phyloP scores from a whole-genome alignment of 345 rosid genomes.

The Salix koriyanagi region DNA sequence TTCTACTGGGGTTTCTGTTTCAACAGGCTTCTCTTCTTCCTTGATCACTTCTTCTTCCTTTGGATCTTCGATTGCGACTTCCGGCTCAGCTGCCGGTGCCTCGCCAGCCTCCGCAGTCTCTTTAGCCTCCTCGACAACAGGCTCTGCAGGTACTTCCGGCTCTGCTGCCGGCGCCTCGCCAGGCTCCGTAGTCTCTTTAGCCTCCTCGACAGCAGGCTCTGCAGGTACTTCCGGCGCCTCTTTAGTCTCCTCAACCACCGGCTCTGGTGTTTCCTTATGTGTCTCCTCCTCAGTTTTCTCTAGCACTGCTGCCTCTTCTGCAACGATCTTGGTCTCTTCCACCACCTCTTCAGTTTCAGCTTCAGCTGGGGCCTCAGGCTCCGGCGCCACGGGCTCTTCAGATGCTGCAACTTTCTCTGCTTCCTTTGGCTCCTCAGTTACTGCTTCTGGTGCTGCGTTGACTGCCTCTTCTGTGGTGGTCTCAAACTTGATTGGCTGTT shows the following conservation, averaged over 20 bases:
- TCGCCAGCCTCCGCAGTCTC: conserved; percentile 8
- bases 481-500: conserved; percentile 25
- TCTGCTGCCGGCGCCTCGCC: background rate
- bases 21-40: conserved; percentile 27
- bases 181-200: conserved; percentile 2
- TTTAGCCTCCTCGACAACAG: conserved; percentile 12
- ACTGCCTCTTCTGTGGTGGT: conserved; percentile 22
- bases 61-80: conserved; percentile 25
- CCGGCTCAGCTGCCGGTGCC: conserved; percentile 6
- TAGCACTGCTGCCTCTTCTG: conserved; percentile 27
- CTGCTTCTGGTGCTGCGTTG: conserved; percentile 3
- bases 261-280: conserved; percentile 23
- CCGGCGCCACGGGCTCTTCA: background rate
- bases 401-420: conserved; percentile 12
- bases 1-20: conserved; percentile 21
- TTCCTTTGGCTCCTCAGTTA: background rate
- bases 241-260: conserved; percentile 10
- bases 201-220: conserved; percentile 7
- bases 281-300: conserved; percentile 28
- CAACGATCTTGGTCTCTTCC: conserved; percentile 29
- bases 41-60: conserved; percentile 17
- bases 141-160: background rate
- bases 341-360: conserved; percentile 28
- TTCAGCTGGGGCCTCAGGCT: conserved; percentile 5
- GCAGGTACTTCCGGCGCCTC: background rate